Base-by-base conservation (phyloP, 1,284 basidiomycete species). In the Leccinum ambiguum region DNA sequence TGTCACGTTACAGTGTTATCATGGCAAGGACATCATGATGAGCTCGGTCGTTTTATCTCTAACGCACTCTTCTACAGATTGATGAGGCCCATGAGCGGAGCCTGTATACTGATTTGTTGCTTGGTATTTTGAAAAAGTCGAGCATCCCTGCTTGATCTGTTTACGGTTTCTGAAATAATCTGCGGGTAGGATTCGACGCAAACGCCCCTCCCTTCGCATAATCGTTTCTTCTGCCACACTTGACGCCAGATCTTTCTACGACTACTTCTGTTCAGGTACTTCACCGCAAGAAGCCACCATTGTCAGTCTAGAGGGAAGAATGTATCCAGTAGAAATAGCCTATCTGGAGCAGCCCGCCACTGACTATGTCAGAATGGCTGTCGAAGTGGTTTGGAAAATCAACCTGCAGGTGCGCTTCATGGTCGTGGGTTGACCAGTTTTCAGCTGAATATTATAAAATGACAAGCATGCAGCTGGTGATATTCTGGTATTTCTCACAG, bases 51-150 rank as follows among this genome's bases (percentile, higher is more conserved):
- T 36, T 43, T 30, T 21, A 13, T 39, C 36, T 63, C 65, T 68
- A 11, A 64, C 9, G 21, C 26, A 33, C 63, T 71, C 65, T 59
- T 60, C 59, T 63, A 16, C 48, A 96, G 94, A 89, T 96, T 61
- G 97, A 99, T 72, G 97, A 99, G 80, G 97, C 95, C 1, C 97
- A 99, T 78, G 97, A 99, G 75, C 84, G 97, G 26, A 96, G 94
- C 66, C 83, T 98, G 21, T 94, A 97, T 71, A 98, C 97, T 1
- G 97, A 99, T 75, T 81, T 99, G 63, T 80, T 99, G 6, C 83
- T 99, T 4, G 97, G 97, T 0, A 81, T 98, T 23, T 78, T 98
- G 53, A 97, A 97, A 82, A 96, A 92, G 95, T 93, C 63, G 43
- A 80, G 72, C 16, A 13, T 23, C 53, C 14, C 64, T 60, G 30